These are phyloP conservation scores for Auricularia sp. DNA, from an alignment of 768 basidiomycete genomes.

Conservation along the genomic window DNA sequence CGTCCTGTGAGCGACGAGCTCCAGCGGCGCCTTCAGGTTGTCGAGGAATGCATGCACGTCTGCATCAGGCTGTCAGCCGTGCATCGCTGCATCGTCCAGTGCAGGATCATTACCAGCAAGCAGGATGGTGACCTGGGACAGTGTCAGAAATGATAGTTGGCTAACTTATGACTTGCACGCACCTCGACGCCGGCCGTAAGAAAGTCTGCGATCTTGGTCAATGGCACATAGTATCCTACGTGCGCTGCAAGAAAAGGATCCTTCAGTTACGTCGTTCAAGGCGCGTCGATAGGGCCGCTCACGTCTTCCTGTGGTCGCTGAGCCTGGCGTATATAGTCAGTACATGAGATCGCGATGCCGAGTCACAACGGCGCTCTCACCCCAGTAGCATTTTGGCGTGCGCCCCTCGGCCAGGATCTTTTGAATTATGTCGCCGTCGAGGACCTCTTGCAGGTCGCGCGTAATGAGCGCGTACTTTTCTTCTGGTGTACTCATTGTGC, in stretches of 20 bases:
- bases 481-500: conserved; percentile 15
- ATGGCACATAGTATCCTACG: conserved; percentile 91
- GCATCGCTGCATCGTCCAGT: neutral
- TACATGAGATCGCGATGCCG: neutral
- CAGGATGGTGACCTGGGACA: conserved; percentile 56
- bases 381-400: conserved; percentile 85
- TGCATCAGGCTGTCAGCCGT: conserved; percentile 17
- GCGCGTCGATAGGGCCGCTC: conserved; percentile 19
- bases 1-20: conserved; percentile 78
- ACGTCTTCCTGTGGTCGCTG: conserved; percentile 92
- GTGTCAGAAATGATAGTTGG: neutral
- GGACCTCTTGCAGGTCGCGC: conserved; percentile 73
- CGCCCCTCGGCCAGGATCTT: conserved; percentile 66
- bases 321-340: conserved; percentile 40
- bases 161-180: conserved; percentile 8
- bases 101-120: conserved; percentile 50
- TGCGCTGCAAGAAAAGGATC: conserved; percentile 49
- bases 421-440: conserved; percentile 78
- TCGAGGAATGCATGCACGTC: conserved; percentile 97
- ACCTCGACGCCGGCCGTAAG: conserved; percentile 85
- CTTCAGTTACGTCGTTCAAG: neutral
- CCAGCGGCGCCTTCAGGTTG: conserved; percentile 90
- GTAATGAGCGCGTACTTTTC: conserved; percentile 75
- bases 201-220: conserved; percentile 95
- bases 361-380: conserved; percentile 32